These are phyloP conservation scores for Astrothelium macrocarpum DNA, from an alignment of 495 filamentous ascomycete genomes.

Conservation along the genomic window DNA sequence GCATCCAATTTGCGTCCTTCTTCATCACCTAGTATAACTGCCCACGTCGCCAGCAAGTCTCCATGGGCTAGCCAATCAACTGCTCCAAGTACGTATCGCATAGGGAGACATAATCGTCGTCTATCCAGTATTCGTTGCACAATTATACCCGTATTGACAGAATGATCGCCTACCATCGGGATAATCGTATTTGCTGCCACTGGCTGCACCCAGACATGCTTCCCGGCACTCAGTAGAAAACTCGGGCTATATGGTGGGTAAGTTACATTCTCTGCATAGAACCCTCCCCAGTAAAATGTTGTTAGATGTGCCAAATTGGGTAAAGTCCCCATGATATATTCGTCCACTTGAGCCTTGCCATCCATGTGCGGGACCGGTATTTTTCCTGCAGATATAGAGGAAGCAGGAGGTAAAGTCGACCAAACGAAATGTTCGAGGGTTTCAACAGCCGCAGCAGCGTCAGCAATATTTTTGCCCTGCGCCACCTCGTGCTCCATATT, in stretches of 20 bases:
- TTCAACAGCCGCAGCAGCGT: conserved; percentile 22
- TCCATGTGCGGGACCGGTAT: conserved; percentile 34
- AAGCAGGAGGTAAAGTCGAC: conserved; percentile 25
- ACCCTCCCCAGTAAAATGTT: conserved; percentile 35
- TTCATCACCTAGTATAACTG: not conserved
- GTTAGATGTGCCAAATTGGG: conserved; percentile 27
- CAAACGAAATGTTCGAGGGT: conserved; percentile 26
- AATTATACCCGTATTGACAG: not conserved
- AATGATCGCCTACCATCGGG: not conserved
- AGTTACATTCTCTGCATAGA: conserved; percentile 26
- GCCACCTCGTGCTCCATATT: conserved; percentile 20
- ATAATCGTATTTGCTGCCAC: not conserved
- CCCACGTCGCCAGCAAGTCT: not conserved
- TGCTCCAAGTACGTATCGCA: not conserved
- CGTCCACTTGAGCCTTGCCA: conserved; percentile 32
- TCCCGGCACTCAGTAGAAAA: not conserved
- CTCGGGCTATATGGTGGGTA: not conserved
- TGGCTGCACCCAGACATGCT: not conserved
- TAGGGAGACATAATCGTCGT: not conserved
- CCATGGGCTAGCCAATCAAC: not conserved
- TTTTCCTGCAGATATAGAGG: conserved; percentile 18
- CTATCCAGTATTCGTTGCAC: not conserved
- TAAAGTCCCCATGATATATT: conserved; percentile 28
- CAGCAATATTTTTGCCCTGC: conserved; percentile 25
- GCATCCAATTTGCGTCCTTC: not conserved